These are phyloP conservation scores for Candida sanyiensis DNA, from an alignment of 805 yeast genomes.

Conservation along the genomic window DNA sequence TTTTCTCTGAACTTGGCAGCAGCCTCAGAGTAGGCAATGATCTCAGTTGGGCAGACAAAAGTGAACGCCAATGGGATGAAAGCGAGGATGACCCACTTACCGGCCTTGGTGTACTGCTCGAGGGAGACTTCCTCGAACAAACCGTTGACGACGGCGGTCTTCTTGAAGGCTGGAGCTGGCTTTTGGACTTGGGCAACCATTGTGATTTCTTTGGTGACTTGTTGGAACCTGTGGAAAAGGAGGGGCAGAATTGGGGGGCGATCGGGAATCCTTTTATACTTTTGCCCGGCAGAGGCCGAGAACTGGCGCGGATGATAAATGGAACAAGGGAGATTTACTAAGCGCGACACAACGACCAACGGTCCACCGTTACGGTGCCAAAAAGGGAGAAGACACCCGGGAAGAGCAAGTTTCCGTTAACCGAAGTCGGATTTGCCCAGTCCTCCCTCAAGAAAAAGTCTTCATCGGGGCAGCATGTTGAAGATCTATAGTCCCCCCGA, in stretches of 20 bases:
- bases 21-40: conserved; percentile 97
- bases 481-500: too few species aligned
- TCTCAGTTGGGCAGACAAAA: conserved; percentile 98
- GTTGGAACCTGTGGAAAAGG: not conserved
- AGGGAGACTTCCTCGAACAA: conserved; percentile 90
- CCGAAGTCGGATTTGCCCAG: not conserved
- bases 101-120: conserved; percentile 76
- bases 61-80: conserved; percentile 99
- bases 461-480: not conserved
- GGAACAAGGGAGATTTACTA: too few species aligned
- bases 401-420: too few species aligned
- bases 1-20: conserved; percentile 81
- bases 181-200: conserved; percentile 91
- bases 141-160: conserved; percentile 97
- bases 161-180: conserved; percentile 94
- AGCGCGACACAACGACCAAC: not conserved
- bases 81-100: conserved; percentile 95
- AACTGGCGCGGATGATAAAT: conserved; percentile 19
- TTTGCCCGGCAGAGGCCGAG: conserved; percentile 10
- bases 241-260: conserved; percentile 1
- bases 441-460: not conserved
- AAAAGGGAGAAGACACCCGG: too few species aligned
- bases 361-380: too few species aligned
- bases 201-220: conserved; percentile 21
- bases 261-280: conserved; percentile 11